Evolutionary conservation across 495 filamentous ascomycete genomes (phyloP), one percentile per base, ranked within the genome.

Genomic region (Penicillium verhagenii): DNA sequence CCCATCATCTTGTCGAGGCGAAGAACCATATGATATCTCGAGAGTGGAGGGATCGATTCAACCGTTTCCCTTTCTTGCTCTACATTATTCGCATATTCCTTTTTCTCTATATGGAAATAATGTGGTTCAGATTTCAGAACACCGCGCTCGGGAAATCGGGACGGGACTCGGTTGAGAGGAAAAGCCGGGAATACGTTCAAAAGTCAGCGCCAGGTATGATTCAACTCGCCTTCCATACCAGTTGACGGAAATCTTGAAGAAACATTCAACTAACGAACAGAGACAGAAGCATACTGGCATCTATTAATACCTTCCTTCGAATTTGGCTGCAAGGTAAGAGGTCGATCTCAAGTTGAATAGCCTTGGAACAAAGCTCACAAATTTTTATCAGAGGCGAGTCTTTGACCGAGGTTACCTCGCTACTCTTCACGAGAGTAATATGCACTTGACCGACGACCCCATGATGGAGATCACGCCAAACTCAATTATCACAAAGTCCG

Each of bases 161-260:
- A 3, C 43, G 43, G 2, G 24, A 9, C 16, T 26, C 21, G 7
- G 25, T 46, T 10, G 43, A 28, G 24, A 46, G 8, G 28, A 14
- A 26, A 24, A 46, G 43, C 24, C 43, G 43, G 10, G 23, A 46
- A 16, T 46, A 46, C 28, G 43, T 46, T 25, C 43, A 46, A 28
- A 29, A 29, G 4, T 16, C 43, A 46, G 43, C 24, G 14, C 43
- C 43, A 13, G 43, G 43, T 46, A 46, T 6, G 43, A 28, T 26
- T 28, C 24, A 25, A n/a, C n/a, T n/a, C n/a, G n/a, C n/a, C n/a
- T n/a, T n/a, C n/a, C n/a, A n/a, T n/a, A n/a, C n/a, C n/a, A n/a
- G n/a, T n/a, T n/a, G n/a, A n/a, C n/a, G n/a, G n/a, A n/a, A n/a
- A n/a, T n/a, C n/a, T n/a, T n/a, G n/a, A n/a, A n/a, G n/a, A n/a